A percentile compares a stretch with the other conserved stretches of the same genome.
Conservation (phyloP, 345 rosid species). For the Mercurialis annua region DNA sequence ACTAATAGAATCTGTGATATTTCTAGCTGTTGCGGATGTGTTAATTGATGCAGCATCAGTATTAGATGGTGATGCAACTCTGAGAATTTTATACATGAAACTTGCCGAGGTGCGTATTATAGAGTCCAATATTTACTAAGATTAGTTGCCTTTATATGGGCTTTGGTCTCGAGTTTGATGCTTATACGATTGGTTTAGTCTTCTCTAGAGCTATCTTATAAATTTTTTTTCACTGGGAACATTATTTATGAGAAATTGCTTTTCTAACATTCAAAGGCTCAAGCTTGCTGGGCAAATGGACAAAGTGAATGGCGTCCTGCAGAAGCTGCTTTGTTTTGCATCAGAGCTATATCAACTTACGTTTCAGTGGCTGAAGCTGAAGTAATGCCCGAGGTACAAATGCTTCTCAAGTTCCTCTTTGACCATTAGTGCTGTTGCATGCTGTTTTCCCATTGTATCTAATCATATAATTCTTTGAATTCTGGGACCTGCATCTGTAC, state of each 20-base stretch:
- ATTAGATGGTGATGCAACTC: constrained; percentile 82
- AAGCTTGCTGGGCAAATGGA: constrained; percentile 62
- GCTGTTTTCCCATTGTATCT: background rate
- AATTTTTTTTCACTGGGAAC: background rate
- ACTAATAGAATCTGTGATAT: constrained; percentile 44
- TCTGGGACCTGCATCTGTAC: background rate
- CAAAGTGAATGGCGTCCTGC: constrained; percentile 82
- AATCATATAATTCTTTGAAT: background rate
- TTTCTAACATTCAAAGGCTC: constrained; percentile 50
- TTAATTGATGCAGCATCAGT: constrained; percentile 87
- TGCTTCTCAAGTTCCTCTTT: constrained; percentile 16
- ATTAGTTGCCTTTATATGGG: constrained; percentile 1
- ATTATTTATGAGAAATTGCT: constrained; percentile 10
- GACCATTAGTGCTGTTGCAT: background rate
- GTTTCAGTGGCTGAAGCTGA: constrained; percentile 77
- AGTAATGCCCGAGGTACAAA: constrained; percentile 86
- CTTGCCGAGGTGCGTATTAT: constrained; percentile 69
- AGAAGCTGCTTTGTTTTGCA: constrained; percentile 96
- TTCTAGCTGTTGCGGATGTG: constrained; percentile 94
- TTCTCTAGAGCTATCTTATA: background rate
- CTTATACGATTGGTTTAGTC: background rate
- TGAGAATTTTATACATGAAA: constrained; percentile 79
- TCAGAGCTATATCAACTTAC: constrained; percentile 80
- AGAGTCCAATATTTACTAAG: background rate
- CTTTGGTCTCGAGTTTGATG: constrained; percentile 4